Evolutionary conservation across 73 alveolate genomes (phyloP).

Genomic region (Tetrahymena borealis): DNA sequence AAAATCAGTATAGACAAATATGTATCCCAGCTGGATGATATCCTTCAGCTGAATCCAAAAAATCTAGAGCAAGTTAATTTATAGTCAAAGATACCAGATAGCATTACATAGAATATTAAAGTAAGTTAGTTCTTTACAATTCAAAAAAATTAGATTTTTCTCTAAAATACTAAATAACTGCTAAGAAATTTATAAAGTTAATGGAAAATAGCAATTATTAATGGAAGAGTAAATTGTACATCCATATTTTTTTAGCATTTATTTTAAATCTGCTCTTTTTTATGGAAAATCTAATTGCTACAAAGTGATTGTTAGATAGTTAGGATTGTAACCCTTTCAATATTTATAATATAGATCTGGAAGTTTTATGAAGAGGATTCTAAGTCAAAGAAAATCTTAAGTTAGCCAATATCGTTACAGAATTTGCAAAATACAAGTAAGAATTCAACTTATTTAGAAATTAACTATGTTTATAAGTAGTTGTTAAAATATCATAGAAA

Average conservation of each 20-base stretch:
- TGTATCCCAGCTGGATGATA: conserved; percentile 32
- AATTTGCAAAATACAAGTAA: not conserved
- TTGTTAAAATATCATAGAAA: too few relatives aligned
- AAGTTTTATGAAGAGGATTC: conserved; percentile 27
- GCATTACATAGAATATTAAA: conserved; percentile 22
- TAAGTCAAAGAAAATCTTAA: not conserved
- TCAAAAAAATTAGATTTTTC: too few relatives aligned
- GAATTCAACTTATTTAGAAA: not conserved
- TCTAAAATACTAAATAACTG: too few relatives aligned
- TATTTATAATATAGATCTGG: conserved; percentile 32
- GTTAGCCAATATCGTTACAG: conserved; percentile 3
- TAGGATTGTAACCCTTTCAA: not conserved
- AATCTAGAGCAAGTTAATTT: conserved; percentile 26
- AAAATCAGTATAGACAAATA: conserved; percentile 33
- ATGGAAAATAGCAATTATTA: too few relatives aligned
- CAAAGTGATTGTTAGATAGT: not conserved
- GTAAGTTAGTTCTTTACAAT: too few relatives aligned
- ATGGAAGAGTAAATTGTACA: too few relatives aligned
- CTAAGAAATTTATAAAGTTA: too few relatives aligned
- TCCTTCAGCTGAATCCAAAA: conserved; percentile 27
- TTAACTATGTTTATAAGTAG: not conserved
- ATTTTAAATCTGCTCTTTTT: too few relatives aligned
- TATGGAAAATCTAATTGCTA: too few relatives aligned
- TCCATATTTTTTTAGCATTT: too few relatives aligned
- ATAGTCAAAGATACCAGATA: conserved; percentile 28